Percentiles rank a stretch among this genome's conserved stretches.
These are phyloP conservation scores for Sporothrix variecibatus DNA, from an alignment of 2,329 filamentous ascomycete species.

Conservation along the genomic window DNA sequence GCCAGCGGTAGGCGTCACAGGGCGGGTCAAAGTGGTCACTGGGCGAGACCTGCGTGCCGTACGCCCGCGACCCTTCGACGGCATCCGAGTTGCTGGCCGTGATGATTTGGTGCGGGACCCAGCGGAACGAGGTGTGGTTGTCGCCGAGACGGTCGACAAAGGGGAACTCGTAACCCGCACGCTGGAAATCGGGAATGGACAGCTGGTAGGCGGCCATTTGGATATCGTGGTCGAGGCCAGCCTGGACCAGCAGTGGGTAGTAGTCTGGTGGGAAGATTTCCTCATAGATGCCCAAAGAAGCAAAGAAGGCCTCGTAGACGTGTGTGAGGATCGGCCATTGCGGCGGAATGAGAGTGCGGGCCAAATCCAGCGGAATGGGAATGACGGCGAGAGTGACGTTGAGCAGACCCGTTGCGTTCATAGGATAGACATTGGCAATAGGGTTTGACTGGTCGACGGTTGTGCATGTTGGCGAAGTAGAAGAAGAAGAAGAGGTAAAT, in stretches of 20 bases:
- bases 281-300: constrained; percentile 43
- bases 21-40: constrained; percentile 48
- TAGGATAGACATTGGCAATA: constrained; percentile 49
- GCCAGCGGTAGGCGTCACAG: constrained; percentile 50
- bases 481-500: background rate
- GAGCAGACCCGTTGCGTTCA: constrained; percentile 52
- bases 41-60: constrained; percentile 46
- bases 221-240: constrained; percentile 54
- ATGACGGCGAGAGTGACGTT: constrained; percentile 56
- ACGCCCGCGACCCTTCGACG: constrained; percentile 47
- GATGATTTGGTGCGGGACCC: constrained; percentile 51
- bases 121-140: constrained; percentile 54
- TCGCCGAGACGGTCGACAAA: constrained; percentile 57
- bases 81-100: constrained; percentile 46
- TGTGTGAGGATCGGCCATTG: constrained; percentile 52
- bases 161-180: constrained; percentile 55
- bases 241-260: constrained; percentile 56
- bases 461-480: constrained; percentile 31
- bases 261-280: constrained; percentile 41
- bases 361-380: constrained; percentile 51
- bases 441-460: constrained; percentile 48
- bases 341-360: constrained; percentile 50
- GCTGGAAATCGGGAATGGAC: constrained; percentile 50
- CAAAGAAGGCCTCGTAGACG: constrained; percentile 51
- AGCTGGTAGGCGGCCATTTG: constrained; percentile 44